Base-by-base conservation (phyloP, 352 stramenopile species). In the Nothophytophthora sp. region DNA sequence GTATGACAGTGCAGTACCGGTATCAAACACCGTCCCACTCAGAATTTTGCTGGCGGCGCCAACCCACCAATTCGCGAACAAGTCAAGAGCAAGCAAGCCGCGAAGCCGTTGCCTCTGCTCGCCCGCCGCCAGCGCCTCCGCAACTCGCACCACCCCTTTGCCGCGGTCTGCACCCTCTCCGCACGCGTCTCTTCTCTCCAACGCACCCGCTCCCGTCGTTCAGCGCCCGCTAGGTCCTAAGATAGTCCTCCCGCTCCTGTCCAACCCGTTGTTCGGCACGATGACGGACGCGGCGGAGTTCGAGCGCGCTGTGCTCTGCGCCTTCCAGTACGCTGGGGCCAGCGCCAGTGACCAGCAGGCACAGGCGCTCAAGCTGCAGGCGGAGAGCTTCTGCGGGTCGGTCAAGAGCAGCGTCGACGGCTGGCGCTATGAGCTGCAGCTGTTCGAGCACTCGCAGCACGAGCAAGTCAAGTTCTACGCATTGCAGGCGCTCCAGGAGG, bases 401-500 rank as follows among this genome's bases (percentile, higher is more conserved):
- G 64, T 89, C 47, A 90, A 92, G 53, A 57, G 46, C 33, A 75
- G 65, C 39, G 13, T 48, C 6, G 55, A 73, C 27, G 74, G 78
- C 46, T 92, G 81, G 77, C 68, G 50, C 2, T 55, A 66, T n/a
- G 81, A 80, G 40, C 55, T 94, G 22, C 63, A 86, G 62, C 75
- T 94, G 19, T 92, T 94, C 40, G 58, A 83, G 40, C 63, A 57
- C 25, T 88, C 81, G 13, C 43, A 70, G 37, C 74, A 91, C 50
- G 63, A 90, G 28, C 70, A 94, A 33, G 81, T 87, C 67, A 90
- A 92, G 63, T 94, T 94, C 50, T 94, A 86, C 60, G 75, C 81
- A 9, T 57, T 94, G 9, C 84, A 94, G 64, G 75, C 78, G 25
- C 63, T 94, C 2, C 84, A 90, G 63, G 74, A 90, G 47, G 64